These are phyloP conservation scores for Leishmania turanica DNA, from an alignment of 208 protist species.

Conservation along the genomic window DNA sequence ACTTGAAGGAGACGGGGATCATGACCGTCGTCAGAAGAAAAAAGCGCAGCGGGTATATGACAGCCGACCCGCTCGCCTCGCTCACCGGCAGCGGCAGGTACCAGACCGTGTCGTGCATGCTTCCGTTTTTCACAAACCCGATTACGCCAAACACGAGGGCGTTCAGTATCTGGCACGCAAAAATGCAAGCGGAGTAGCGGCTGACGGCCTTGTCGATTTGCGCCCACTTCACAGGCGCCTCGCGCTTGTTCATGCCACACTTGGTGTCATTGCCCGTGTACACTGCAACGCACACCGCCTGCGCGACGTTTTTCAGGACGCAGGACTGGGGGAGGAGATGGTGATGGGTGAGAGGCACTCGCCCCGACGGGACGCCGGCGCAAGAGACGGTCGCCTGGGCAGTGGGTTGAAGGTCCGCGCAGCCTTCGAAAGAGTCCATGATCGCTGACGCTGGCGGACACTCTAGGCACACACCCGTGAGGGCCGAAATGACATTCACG, in stretches of 20 bases:
- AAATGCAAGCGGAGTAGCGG: conserved; percentile 85
- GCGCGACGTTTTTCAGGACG: conserved; percentile 84
- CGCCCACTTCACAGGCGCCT: conserved; percentile 92
- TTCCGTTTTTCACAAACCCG: conserved; percentile 67
- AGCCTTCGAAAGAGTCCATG: conserved; percentile 90
- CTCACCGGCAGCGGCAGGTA: conserved; percentile 63
- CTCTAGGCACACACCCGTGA: conserved; percentile 33
- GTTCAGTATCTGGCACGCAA: conserved; percentile 83
- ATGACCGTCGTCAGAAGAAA: conserved; percentile 96
- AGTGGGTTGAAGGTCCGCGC: conserved; percentile 35
- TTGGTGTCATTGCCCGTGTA: conserved; percentile 98
- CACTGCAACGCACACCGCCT: conserved; percentile 84
- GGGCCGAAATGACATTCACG: conserved; percentile 6
- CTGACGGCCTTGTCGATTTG: conserved; percentile 92
- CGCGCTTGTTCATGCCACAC: conserved; percentile 92
- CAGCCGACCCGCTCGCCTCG: conserved; percentile 35
- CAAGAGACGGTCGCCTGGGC: background rate
- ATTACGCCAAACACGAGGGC: conserved; percentile 83
- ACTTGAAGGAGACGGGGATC: conserved; percentile 97
- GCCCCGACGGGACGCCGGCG: background rate
- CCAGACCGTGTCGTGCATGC: conserved; percentile 47
- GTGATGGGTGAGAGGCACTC: conserved; percentile 51
- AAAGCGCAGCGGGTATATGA: conserved; percentile 94
- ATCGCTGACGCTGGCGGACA: conserved; percentile 80
- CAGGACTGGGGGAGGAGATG: conserved; percentile 92